These are phyloP conservation scores for Fusarium sororula DNA, from an alignment of 2,329 filamentous ascomycete genomes.

Conservation along the genomic window DNA sequence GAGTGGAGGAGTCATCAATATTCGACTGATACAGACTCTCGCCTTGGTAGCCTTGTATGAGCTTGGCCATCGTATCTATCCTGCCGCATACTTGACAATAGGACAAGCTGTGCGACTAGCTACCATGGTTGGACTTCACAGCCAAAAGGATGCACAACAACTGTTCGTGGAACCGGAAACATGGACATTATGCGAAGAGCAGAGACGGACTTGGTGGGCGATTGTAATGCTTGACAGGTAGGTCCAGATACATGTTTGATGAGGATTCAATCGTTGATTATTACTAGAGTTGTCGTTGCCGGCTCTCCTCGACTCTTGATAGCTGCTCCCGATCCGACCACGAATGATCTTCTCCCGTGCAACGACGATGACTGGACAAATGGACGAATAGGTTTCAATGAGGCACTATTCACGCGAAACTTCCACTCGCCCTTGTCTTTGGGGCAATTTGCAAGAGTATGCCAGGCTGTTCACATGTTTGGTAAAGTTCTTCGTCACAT, in stretches of 20 bases:
- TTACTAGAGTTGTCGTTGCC: neutral
- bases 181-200: neutral
- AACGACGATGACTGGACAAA: neutral
- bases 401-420: neutral
- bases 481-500: neutral
- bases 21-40: neutral
- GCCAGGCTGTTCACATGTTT: neutral
- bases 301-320: neutral
- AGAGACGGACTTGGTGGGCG: neutral
- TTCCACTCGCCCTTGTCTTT: neutral
- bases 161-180: neutral
- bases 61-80: neutral
- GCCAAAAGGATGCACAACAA: neutral
- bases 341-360: neutral
- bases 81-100: neutral
- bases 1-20: neutral
- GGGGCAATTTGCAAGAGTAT: neutral
- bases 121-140: neutral
- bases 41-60: neutral
- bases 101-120: neutral
- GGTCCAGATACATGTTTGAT: rapidly evolving
- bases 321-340: neutral
- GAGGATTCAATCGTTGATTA: neutral
- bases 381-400: neutral
- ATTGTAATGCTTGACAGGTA: neutral